These are phyloP conservation scores for Debaryomycetaceae sp. DNA, from an alignment of 1,139 yeast genomes.

Conservation along the genomic window DNA sequence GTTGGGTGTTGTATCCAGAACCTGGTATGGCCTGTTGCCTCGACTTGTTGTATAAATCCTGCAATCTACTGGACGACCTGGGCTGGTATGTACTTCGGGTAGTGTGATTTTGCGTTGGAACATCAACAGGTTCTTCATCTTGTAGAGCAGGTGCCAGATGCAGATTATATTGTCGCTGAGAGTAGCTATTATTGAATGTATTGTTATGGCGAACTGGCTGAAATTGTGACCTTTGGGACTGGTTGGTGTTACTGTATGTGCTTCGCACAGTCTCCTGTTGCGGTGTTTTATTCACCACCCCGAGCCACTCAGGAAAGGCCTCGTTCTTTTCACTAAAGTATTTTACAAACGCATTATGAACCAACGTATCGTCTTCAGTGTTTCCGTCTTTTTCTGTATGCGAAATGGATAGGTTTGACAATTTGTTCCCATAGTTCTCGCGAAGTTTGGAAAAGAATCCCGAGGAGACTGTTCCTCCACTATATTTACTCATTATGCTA, in stretches of 20 bases:
- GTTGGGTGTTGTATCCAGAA: conserved; percentile 26
- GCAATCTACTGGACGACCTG: conserved; percentile 36
- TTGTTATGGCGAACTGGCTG: conserved; percentile 30
- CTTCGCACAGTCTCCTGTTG: conserved; percentile 2
- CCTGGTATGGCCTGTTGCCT: conserved; percentile 41
- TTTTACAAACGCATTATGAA: conserved; percentile 45
- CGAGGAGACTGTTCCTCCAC: conserved; percentile 1
- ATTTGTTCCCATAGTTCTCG: conserved; percentile 33
- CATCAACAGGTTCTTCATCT: conserved; percentile 4
- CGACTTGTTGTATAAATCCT: conserved; percentile 44
- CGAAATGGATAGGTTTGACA: conserved; percentile 31
- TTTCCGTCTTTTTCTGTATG: conserved; percentile 39
- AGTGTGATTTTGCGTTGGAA: conserved; percentile 9
- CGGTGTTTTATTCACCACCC: conserved; percentile 16
- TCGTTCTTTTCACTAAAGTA: conserved; percentile 31
- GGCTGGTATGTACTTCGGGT: conserved; percentile 23
- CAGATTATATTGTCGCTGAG: conserved; percentile 12
- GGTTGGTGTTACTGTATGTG: conserved; percentile 6
- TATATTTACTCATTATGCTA: background rate
- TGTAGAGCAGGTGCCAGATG: conserved; percentile 6
- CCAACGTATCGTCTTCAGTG: conserved; percentile 37
- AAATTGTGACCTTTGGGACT: conserved; percentile 13
- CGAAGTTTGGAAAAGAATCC: conserved; percentile 36
- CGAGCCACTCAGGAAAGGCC: conserved; percentile 48
- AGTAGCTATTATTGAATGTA: conserved; percentile 20